These are phyloP conservation scores for Pseudevernia furfuracea DNA, from an alignment of 495 filamentous ascomycete species.

Conservation along the genomic window DNA sequence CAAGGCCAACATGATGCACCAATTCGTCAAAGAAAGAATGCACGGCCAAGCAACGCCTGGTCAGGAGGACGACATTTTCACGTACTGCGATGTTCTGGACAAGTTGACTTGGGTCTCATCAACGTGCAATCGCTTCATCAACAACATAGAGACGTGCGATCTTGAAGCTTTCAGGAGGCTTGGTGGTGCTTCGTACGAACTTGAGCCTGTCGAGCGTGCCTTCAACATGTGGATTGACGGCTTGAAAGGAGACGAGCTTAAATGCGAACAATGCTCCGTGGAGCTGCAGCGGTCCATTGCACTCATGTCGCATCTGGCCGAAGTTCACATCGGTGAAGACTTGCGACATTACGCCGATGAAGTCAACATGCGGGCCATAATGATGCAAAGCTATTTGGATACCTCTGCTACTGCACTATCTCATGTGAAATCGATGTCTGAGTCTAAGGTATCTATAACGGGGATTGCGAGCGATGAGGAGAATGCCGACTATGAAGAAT, in stretches of 20 bases:
- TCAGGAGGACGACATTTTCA: slow-evolving; percentile 65
- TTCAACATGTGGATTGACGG: slow-evolving; percentile 84
- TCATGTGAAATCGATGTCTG: slow-evolving; percentile 49
- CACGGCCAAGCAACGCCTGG: slow-evolving; percentile 46
- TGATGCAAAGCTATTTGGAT: slow-evolving; percentile 82
- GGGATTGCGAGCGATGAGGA: slow-evolving; percentile 47
- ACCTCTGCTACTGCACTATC: slow-evolving; percentile 61
- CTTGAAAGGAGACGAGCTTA: slow-evolving; percentile 76
- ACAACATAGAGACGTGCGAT: slow-evolving; percentile 65
- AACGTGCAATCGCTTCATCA: slow-evolving; percentile 78
- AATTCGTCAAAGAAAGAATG: slow-evolving; percentile 70
- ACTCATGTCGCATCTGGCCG: slow-evolving; percentile 74
- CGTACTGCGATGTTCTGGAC: slow-evolving; percentile 70
- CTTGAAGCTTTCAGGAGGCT: slow-evolving; percentile 67
- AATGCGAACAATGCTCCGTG: slow-evolving; percentile 66
- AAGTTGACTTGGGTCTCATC: slow-evolving; percentile 76
- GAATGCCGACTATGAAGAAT: slow-evolving; percentile 55
- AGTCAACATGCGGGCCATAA: slow-evolving; percentile 58
- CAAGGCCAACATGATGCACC: slow-evolving; percentile 74
- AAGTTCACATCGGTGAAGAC: slow-evolving; percentile 65
- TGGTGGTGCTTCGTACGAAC: slow-evolving; percentile 72
- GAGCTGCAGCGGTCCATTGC: slow-evolving; percentile 78
- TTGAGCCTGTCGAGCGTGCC: slow-evolving; percentile 87
- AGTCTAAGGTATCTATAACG: slow-evolving; percentile 49
- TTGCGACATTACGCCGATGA: slow-evolving; percentile 75